A percentile compares a stretch with the other conserved stretches of the same genome.
phyloP scores from a whole-genome alignment of 345 rosid species.

The Citrus australasica region DNA sequence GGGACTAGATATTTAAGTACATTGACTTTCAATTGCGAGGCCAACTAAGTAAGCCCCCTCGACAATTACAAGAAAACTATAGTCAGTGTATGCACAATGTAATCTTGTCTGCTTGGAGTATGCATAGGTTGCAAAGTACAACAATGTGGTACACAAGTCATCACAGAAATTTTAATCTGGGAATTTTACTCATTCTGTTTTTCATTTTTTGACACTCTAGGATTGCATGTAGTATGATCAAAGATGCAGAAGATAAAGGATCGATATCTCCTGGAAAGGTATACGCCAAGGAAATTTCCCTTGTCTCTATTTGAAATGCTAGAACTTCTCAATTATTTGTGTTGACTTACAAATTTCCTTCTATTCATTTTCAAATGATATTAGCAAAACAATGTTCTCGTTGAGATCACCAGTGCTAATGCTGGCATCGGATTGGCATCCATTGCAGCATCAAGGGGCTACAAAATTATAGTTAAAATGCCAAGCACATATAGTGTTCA shows the following conservation, averaged over 20 bases:
- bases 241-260: conserved; percentile 68
- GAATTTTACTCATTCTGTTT: too few relatives aligned
- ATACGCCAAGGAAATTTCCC: neutral
- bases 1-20: too few relatives aligned
- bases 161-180: too few relatives aligned
- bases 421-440: conserved; percentile 74
- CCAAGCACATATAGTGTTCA: conserved; percentile 54
- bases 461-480: conserved; percentile 59
- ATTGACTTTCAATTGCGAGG: too few relatives aligned
- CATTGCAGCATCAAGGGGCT: conserved; percentile 61
- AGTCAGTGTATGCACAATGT: neutral
- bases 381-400: conserved; percentile 35
- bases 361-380: neutral
- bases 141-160: too few relatives aligned
- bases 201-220: conserved; percentile 10
- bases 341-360: neutral
- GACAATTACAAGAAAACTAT: neutral
- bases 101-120: neutral
- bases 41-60: neutral
- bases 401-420: conserved; percentile 65
- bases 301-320: neutral
- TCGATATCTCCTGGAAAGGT: conserved; percentile 58
- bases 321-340: neutral
- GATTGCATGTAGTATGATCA: conserved; percentile 55
- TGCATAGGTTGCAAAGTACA: too few relatives aligned